Base-by-base conservation (phyloP, 805 yeast genomes). In the Nakazawaea holstii region DNA sequence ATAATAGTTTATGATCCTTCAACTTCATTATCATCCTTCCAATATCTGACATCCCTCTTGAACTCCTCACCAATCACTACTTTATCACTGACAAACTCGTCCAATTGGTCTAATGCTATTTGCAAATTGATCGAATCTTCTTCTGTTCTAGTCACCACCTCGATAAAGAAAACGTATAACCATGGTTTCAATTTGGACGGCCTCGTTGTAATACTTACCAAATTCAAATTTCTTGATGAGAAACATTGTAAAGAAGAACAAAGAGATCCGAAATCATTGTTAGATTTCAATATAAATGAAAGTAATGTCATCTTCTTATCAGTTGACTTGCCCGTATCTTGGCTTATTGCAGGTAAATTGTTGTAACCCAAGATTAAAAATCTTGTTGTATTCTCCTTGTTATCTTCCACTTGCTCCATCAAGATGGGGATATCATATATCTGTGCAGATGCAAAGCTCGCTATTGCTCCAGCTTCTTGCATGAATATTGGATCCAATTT, bases 161-260 rank as follows among this genome's bases (percentile, higher is more conserved):
- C 97, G 9, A 86, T 77, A 57, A 86, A 89, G 65, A 87, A 90
- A 2, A 85, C 80, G 57, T 89, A 87, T 53, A 83, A 83, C 97
- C 97, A 90, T 31, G 80, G 77, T 43, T 70, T 65, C 30, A 72
- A 61, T 9, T 76, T 72, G 4, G 87, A 79, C 0, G 97, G 97
- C 55, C 97, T 72, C 3, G 96, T 84, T 35, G 80, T 78, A 43
- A 90, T 87, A 6, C 86, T 73, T 5, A 82, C 77, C 67, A 90
- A 68, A 58, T 85, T 87, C 49, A 89, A 66, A 17, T 73, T 67
- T 55, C 78, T 67, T 13, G 67, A 60, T 44, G 78, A 77, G 57
- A 89, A 77, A 4, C 74, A 73, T 40, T 69, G 72, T 39, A 90
- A 68, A 0, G 84, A 86, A 36, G 75, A 76, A 48, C 85, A 84